These are phyloP conservation scores for Postia placenta DNA, from an alignment of 768 basidiomycete species.

Conservation along the genomic window DNA sequence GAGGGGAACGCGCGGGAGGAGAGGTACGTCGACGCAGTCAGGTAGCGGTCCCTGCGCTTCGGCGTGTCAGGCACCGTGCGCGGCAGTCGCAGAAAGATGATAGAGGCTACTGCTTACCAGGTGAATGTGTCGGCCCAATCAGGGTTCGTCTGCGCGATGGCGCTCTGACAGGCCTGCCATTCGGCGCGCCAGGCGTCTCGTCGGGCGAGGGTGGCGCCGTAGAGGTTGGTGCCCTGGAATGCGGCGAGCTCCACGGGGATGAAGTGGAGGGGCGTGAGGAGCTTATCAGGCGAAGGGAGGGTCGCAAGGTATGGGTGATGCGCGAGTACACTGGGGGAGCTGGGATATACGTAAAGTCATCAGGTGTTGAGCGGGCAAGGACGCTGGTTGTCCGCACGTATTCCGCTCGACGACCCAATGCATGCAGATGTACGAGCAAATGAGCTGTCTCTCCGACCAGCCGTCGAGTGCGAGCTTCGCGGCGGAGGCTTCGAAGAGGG, in stretches of 20 bases:
- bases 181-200: constrained; percentile 55
- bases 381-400: not conserved
- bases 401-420: constrained; percentile 44
- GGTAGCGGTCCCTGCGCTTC: constrained; percentile 56
- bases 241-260: constrained; percentile 51
- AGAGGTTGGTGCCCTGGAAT: constrained; percentile 76
- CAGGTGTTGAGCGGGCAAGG: not conserved
- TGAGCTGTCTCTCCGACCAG: constrained; percentile 63
- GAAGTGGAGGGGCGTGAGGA: constrained; percentile 76
- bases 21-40: constrained; percentile 67
- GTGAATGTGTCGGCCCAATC: constrained; percentile 49
- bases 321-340: constrained; percentile 4
- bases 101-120: constrained; percentile 44
- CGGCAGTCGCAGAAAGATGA: constrained; percentile 3
- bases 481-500: constrained; percentile 28
- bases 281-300: constrained; percentile 49
- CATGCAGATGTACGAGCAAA: constrained; percentile 59
- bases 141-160: constrained; percentile 29
- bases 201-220: constrained; percentile 70
- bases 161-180: constrained; percentile 47
- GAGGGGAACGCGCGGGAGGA: constrained; percentile 92
- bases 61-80: not conserved
- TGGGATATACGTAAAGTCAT: not conserved
- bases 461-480: constrained; percentile 17
- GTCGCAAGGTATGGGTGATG: constrained; percentile 63